Conservation (phyloP, 371 early-diverging fungal species). For the Mortierella sp. region DNA sequence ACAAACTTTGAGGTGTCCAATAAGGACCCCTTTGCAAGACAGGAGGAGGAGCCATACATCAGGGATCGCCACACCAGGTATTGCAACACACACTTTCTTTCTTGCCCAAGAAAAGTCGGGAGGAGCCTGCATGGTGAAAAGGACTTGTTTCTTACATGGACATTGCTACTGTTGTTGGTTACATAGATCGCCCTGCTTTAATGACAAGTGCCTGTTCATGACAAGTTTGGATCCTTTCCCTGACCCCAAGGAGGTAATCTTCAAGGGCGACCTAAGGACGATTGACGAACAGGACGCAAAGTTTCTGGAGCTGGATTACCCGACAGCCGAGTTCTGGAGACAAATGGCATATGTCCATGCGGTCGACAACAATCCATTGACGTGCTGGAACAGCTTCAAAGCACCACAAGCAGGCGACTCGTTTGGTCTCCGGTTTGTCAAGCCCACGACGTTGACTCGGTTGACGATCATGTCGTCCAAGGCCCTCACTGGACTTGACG, state of each 20-base stretch:
- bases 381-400: constrained; percentile 72
- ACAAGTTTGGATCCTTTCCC: constrained; percentile 72
- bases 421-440: constrained; percentile 68
- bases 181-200: constrained; percentile 65
- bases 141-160: neutral
- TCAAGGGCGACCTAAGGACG: constrained; percentile 60
- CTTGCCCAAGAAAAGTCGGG: neutral
- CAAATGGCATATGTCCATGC: constrained; percentile 66
- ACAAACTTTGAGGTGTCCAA: constrained; percentile 61
- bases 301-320: constrained; percentile 58
- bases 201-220: constrained; percentile 71
- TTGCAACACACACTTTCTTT: neutral
- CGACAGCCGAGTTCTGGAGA: constrained; percentile 61
- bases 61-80: constrained; percentile 66
- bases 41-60: constrained; percentile 63
- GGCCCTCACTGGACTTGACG: constrained; percentile 15
- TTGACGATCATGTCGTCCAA: constrained; percentile 23
- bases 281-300: constrained; percentile 60
- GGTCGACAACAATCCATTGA: constrained; percentile 66
- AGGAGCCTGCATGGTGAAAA: neutral
- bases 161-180: neutral
- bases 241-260: constrained; percentile 56
- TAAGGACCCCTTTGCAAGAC: constrained; percentile 67
- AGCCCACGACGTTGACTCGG: constrained; percentile 33
- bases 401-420: constrained; percentile 66